Percentiles rank a stretch among this genome's conserved stretches.
Evolutionary conservation across 768 basidiomycete species (phyloP).

Genomic region (Kwoniella pini): DNA sequence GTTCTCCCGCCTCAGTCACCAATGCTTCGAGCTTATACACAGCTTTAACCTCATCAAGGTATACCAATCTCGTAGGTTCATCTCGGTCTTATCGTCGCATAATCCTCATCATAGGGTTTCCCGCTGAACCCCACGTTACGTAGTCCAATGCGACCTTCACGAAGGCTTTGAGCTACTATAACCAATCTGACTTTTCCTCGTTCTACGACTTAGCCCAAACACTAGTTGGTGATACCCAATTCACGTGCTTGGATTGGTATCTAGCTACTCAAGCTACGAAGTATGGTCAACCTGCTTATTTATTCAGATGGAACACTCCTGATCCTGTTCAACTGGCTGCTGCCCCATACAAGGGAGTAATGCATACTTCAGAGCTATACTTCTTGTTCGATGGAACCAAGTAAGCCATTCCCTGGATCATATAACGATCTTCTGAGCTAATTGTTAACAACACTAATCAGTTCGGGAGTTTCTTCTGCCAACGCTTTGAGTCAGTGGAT

Average conservation of each 20-base stretch:
- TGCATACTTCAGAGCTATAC: conserved; percentile 34
- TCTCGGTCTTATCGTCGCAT: neutral
- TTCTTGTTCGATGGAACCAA: conserved; percentile 34
- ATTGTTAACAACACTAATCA: neutral
- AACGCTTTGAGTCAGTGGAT: conserved; percentile 14
- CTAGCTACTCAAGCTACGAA: conserved; percentile 20
- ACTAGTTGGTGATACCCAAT: conserved; percentile 27
- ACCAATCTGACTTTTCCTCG: conserved; percentile 13
- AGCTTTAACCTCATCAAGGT: conserved; percentile 19
- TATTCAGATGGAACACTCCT: conserved; percentile 12
- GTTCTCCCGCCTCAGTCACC: conserved; percentile 14
- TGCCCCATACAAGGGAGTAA: conserved; percentile 21
- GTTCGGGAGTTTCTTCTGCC: conserved; percentile 26
- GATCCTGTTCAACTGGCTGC: conserved; percentile 33
- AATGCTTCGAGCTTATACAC: conserved; percentile 22
- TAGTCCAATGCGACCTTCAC: conserved; percentile 28
- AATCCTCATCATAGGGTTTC: neutral
- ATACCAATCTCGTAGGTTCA: conserved; percentile 23
- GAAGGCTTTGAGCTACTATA: conserved; percentile 18
- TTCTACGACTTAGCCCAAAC: conserved; percentile 29
- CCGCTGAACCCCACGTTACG: too few species aligned
- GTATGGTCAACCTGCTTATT: conserved; percentile 19
- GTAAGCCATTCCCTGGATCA: neutral
- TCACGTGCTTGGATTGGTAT: conserved; percentile 27
- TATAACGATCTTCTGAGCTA: neutral